phyloP scores from a whole-genome alignment of 129 eudicot species.

The Centrapalus pauciflorus region DNA sequence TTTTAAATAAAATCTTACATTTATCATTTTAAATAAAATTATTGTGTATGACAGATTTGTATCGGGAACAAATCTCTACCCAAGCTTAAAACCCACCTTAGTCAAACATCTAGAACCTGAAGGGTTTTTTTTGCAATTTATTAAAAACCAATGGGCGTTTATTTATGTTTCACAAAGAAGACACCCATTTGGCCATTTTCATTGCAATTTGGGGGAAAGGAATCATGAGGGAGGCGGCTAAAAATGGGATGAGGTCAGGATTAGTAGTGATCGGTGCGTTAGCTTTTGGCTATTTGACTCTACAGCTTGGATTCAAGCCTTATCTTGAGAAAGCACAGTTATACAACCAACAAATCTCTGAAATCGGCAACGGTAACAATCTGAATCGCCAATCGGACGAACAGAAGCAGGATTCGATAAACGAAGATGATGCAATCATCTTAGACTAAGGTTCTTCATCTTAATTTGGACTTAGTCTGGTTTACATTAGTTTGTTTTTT shows the following conservation, averaged over 20 bases:
- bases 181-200: background rate
- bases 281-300: constrained; percentile 58
- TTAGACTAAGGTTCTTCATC: constrained; percentile 26
- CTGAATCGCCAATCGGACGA: constrained; percentile 1
- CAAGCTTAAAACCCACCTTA: no score
- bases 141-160: no score
- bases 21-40: no score
- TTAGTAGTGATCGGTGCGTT: constrained; percentile 55
- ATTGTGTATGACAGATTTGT: no score
- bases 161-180: no score
- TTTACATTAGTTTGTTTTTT: background rate
- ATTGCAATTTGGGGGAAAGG: background rate
- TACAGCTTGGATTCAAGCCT: constrained; percentile 58
- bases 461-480: background rate
- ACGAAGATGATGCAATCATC: constrained; percentile 10
- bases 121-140: no score
- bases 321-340: constrained; percentile 56
- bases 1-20: no score
- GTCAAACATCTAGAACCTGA: no score
- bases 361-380: background rate
- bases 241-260: constrained; percentile 61
- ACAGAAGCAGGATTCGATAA: background rate
- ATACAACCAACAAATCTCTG: constrained; percentile 18
- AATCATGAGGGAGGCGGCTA: constrained; percentile 49
- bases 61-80: no score